Base-by-base conservation (phyloP, 2,329 filamentous ascomycete species). In the Aspergillus sp. region DNA sequence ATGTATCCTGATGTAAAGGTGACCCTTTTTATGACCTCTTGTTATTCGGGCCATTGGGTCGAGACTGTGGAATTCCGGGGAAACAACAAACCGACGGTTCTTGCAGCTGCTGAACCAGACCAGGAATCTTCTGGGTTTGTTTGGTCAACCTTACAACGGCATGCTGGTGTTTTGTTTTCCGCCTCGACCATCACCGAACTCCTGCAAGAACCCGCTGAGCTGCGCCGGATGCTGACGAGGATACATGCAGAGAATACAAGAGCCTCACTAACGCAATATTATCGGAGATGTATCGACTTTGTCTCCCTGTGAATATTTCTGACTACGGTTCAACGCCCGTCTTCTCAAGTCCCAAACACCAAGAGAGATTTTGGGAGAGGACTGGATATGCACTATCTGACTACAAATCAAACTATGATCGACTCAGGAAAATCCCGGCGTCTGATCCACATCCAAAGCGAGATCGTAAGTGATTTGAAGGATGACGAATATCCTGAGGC, bases 41-140 rank as follows among this genome's bases (percentile, higher is more conserved):
- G 43, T 32, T 46, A 32, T 39, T 51, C 49, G n/a, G 49, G 49
- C 10, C 46, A 51, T 40, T 51, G 43, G 49, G 45, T 48, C n/a
- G 43, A 51, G 41, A 51, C 46, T 26, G 32, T 30, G 3, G 48
- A 46, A 12, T 51, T 48, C 30, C 12, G 41, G 28, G 46, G 26
- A n/a, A 36, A n/a, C 9, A n/a, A 19, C 6, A 45, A 43, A n/a
- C 42, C 46, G 10, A 29, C 39, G 8, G 28, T 46, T 39, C 38
- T 48, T 19, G 43, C 46, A 34, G 48, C 43, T 6, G n/a, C 45
- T 3, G 29, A 43, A 42, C 4, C 12, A 9, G 43, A 51, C 3
- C 12, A 50, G 34, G 48, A 51, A 28, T 45, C 46, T n/a, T 44
- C 44, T 43, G 41, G 43, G 4, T 51, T 44, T 36, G 48, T 46